Conservation (phyloP, 495 filamentous ascomycete genomes). For the Neurospora sp. region DNA sequence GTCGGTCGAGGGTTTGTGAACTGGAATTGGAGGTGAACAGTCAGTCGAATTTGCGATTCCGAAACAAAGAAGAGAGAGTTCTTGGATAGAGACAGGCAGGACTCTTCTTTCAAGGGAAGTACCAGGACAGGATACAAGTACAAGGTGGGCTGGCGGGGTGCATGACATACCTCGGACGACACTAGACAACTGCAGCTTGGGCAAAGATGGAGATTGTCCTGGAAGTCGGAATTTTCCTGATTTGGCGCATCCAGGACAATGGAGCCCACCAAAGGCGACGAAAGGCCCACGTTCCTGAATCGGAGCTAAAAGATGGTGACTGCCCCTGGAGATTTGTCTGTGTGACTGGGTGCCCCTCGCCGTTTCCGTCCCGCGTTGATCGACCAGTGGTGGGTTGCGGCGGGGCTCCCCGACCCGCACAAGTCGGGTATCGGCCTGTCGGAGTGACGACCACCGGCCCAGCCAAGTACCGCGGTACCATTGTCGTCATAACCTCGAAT, state of each 20-base stretch:
- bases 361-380: slow-evolving; percentile 1
- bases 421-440: neutral
- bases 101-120: neutral
- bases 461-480: neutral
- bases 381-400: neutral
- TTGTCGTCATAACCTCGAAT: neutral
- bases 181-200: neutral
- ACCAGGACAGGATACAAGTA: neutral
- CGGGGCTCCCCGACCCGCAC: neutral
- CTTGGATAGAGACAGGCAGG: neutral
- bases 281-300: slow-evolving; percentile 35
- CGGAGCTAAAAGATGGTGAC: slow-evolving; percentile 19
- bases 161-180: neutral
- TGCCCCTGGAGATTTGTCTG: neutral
- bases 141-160: neutral
- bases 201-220: neutral
- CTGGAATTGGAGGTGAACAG: neutral
- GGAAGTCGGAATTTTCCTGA: neutral
- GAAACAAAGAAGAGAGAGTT: neutral
- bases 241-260: slow-evolving; percentile 6
- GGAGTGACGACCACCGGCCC: neutral
- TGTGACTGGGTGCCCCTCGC: slow-evolving; percentile 19
- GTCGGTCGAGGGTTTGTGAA: neutral
- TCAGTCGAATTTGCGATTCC: neutral
- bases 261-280: neutral